These are phyloP conservation scores for Astathelohania contejeani DNA, from an alignment of 371 early-diverging fungal genomes.

Conservation along the genomic window DNA sequence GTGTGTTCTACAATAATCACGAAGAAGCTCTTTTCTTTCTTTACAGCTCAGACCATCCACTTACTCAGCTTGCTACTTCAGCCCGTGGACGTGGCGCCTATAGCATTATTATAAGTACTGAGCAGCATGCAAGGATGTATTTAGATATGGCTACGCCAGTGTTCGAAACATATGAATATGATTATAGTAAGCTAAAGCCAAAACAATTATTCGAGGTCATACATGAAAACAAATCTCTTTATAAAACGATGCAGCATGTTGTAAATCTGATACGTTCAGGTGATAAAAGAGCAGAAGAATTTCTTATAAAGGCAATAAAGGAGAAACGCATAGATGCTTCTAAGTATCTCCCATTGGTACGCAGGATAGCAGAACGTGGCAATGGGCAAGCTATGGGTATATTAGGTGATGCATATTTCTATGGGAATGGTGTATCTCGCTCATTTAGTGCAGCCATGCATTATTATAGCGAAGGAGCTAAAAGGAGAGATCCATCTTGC, in stretches of 20 bases:
- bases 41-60: too few relatives aligned
- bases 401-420: conserved; percentile 48
- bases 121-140: too few relatives aligned
- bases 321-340: conserved; percentile 24
- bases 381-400: conserved; percentile 35
- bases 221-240: not conserved
- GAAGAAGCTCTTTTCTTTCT: too few relatives aligned
- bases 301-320: conserved; percentile 37
- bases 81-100: too few relatives aligned
- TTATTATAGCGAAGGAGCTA: conserved; percentile 41
- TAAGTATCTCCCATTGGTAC: conserved; percentile 23
- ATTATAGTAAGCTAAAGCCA: too few relatives aligned
- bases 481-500: conserved; percentile 30
- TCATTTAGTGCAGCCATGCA: conserved; percentile 44
- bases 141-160: too few relatives aligned
- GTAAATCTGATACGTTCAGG: conserved; percentile 16
- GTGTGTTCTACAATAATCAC: too few relatives aligned
- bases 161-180: too few relatives aligned
- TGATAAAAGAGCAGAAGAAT: conserved; percentile 19
- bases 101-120: too few relatives aligned
- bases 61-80: too few relatives aligned
- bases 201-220: too few relatives aligned
- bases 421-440: conserved; percentile 41
- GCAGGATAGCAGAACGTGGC: conserved; percentile 25
- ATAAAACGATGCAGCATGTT: conserved; percentile 8